Base-by-base conservation (phyloP, 2,329 filamentous ascomycete genomes). In the Sporothrix globosa region DNA sequence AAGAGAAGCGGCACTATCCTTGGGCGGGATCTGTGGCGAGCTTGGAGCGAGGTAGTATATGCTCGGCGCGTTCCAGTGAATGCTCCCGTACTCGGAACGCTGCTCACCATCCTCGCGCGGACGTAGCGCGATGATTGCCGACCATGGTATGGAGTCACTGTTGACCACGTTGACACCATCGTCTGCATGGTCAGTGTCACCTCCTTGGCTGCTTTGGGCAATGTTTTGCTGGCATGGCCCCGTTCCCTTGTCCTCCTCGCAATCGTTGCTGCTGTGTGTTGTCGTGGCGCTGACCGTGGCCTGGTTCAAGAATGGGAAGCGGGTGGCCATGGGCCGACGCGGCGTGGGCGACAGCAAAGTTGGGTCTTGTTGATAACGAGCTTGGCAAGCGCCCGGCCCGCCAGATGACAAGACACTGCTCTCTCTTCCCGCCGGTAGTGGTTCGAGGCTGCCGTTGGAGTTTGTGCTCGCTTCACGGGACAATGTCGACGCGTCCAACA, bases 261-360 rank as follows among this genome's bases (percentile, higher is more conserved):
- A 17, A 27, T 52, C 48, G 46, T 46, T 52, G 68, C 58, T 56
- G 58, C 68, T 65, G 34, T 24, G 34, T 17, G 56, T 21, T 19
- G 58, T 30, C 21, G 21, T 17, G 17, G 11, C 4, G 19, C 48
- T 63, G 34, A 7, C 14, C 4, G 54, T 65, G 58, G 46, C 56
- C 14, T 46, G 24, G 34, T 53, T 13, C 19, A 65, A 21, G 17
- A 69, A 69, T 1, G 68, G 68, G 24, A 69, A 69, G 27, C 30
- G 68, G 17, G 21, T 60, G 4, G 58, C 14, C 34, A 70, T 19
- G 7, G 69, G 71, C 5, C 67, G 71, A 24, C 67, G 14, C 14
- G 71, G 69, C 11, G 54, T 70, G 1, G 71, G 71, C 1, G 71
- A 58, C 56, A 71, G n/a, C 41, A 72, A 14, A 11, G 67, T 50